phyloP scores from a whole-genome alignment of 2,329 filamentous ascomycete genomes.

The Fusarium sp. region DNA sequence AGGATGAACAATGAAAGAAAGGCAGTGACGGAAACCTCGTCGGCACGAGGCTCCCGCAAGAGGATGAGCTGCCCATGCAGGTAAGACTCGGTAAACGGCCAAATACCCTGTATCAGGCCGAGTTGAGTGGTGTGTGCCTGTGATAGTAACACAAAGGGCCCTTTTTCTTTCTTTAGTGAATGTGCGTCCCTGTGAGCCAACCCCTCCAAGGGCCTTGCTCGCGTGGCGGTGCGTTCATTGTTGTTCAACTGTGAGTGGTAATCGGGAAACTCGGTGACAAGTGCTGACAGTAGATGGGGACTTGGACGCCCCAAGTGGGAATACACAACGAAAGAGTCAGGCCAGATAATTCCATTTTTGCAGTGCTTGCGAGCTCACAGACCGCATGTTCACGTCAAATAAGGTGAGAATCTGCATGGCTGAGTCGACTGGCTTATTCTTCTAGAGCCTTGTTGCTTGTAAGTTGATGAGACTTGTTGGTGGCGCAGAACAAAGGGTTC shows the following conservation, averaged over 20 bases:
- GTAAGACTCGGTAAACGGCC: slow-evolving; percentile 28
- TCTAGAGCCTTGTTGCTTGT: not conserved
- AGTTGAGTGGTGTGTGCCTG: not conserved
- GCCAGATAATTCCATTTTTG: not conserved
- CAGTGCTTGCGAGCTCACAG: not conserved
- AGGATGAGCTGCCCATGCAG: slow-evolving; percentile 27
- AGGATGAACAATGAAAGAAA: slow-evolving; percentile 24
- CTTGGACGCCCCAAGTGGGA: not conserved
- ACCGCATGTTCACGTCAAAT: not conserved
- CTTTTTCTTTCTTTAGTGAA: not conserved
- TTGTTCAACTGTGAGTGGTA: not conserved
- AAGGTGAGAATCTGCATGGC: not conserved
- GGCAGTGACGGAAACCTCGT: slow-evolving; percentile 19
- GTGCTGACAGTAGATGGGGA: not conserved
- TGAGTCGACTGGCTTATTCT: not conserved
- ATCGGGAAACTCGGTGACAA: not conserved
- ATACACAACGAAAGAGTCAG: not conserved
- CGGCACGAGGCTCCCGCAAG: not conserved
- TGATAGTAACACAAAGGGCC: not conserved
- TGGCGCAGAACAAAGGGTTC: not conserved
- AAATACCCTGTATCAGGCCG: slow-evolving; percentile 1
- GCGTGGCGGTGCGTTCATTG: not conserved
- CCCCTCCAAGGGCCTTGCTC: not conserved
- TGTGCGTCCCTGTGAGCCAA: not conserved
- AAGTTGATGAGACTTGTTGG: not conserved